Evolutionary conservation across 2,329 filamentous ascomycete genomes (phyloP).

Genomic region (Penicillium sp.): DNA sequence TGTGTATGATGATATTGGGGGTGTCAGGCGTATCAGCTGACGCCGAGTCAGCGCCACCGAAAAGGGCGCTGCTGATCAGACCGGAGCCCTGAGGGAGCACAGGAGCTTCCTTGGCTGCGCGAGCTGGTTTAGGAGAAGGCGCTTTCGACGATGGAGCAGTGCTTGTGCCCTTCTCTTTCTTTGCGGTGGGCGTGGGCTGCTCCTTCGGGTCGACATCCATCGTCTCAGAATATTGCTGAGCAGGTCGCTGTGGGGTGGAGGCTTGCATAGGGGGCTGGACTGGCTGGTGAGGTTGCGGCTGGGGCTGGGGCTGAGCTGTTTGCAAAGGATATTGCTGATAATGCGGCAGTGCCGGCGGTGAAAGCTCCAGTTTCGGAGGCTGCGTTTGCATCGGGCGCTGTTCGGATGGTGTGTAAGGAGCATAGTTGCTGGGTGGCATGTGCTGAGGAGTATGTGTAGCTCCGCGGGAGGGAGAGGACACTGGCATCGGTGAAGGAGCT

Average conservation of each 20-base stretch:
- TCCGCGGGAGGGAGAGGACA: slow-evolving; percentile 22
- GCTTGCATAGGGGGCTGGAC: slow-evolving; percentile 13
- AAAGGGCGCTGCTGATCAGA: slow-evolving; percentile 57
- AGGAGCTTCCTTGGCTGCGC: slow-evolving; percentile 51
- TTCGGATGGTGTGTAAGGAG: slow-evolving; percentile 21
- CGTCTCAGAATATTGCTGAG: slow-evolving; percentile 15
- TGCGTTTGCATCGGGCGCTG: slow-evolving; percentile 25
- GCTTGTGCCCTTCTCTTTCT: slow-evolving; percentile 41
- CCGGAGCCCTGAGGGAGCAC: slow-evolving; percentile 59
- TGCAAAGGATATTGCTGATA: slow-evolving; percentile 15
- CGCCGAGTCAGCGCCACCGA: slow-evolving; percentile 47
- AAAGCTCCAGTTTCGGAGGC: slow-evolving; percentile 19
- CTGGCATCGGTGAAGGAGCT: slow-evolving; percentile 22
- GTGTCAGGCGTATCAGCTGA: slow-evolving; percentile 45
- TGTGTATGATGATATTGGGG: slow-evolving; percentile 76
- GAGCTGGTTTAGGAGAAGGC: slow-evolving; percentile 52
- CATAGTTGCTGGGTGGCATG: slow-evolving; percentile 13
- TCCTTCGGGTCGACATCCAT: slow-evolving; percentile 36
- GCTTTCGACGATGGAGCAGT: slow-evolving; percentile 51
- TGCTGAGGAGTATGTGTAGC: slow-evolving; percentile 16
- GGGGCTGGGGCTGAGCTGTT: not conserved
- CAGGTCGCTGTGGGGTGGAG: slow-evolving; percentile 11
- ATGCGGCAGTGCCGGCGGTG: slow-evolving; percentile 15
- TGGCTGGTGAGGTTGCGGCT: slow-evolving; percentile 12
- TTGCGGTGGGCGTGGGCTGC: slow-evolving; percentile 28